Evolutionary conservation across 2,329 filamentous ascomycete genomes (phyloP), one percentile per base, ranked within the genome.

Genomic region (Cladosporium sp.): DNA sequence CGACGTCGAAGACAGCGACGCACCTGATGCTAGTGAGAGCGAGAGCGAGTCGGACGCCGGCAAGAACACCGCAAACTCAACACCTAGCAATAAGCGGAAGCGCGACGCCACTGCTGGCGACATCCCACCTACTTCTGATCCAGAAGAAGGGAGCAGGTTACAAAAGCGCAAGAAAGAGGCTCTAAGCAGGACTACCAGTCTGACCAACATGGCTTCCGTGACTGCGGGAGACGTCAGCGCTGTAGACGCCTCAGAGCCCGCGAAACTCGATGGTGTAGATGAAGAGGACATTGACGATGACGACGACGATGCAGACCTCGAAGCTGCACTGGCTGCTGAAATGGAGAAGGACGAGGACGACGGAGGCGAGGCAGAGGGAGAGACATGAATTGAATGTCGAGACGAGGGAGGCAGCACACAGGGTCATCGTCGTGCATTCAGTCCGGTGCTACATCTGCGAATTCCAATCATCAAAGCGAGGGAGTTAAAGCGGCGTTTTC

Each of bases 271-370:
- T 16, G 63, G 49, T 59, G 25, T 67, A 58, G 60, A 65, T 48
- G 68, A 67, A 28, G 64, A 65, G 26, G 69, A 71, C 16, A 67
- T 69, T n/a, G 60, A 66, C 30, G 69, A 71, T 11, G 68, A 70
- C 21, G 60, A 66, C 28, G 78, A 77, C 26, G 78, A 74, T 32
- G 84, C 71, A 30, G 84, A 88, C 70, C 76, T 89, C 58, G 88
- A 89, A 75, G 84, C 86, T n/a, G 79, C 80, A 64, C 68, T 83
- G 66, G 79, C 79, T 67, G 80, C 78, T 3, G 82, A 81, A 67
- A 74, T 82, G 71, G 77, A 70, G 57, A 69, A 78, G 25, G 78
- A 78, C 18, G 78, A 78, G 58, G 76, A 75, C 5, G 77, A 73
- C 8, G 72, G 73, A 63, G 67, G 60, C 16, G 60, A 63, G 13